phyloP scores from a whole-genome alignment of 2,329 filamentous ascomycete species.

The Fusarium sp. region DNA sequence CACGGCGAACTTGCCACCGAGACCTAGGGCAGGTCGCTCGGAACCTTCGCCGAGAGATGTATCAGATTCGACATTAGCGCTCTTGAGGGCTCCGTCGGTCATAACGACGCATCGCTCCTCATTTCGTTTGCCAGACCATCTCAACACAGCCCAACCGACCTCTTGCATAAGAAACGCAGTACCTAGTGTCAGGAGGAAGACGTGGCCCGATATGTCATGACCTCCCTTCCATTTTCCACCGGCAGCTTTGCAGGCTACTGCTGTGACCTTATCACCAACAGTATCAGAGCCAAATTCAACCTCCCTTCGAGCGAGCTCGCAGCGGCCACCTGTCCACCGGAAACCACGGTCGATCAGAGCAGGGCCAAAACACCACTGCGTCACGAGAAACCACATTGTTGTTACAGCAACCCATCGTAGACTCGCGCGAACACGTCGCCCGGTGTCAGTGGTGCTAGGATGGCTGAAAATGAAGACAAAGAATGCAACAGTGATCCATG shows the following conservation, averaged over 20 bases:
- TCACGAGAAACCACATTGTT: slow-evolving; percentile 82
- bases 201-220: slow-evolving; percentile 95
- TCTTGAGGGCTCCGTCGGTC: slow-evolving; percentile 72
- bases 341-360: slow-evolving; percentile 91
- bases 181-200: slow-evolving; percentile 89
- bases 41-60: slow-evolving; percentile 37
- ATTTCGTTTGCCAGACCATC: slow-evolving; percentile 53
- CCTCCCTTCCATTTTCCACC: slow-evolving; percentile 92
- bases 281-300: slow-evolving; percentile 58
- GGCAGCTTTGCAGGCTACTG: slow-evolving; percentile 81
- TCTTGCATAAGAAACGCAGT: slow-evolving; percentile 86
- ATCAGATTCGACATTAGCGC: slow-evolving; percentile 61
- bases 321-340: slow-evolving; percentile 86
- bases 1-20: slow-evolving; percentile 66
- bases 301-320: slow-evolving; percentile 68
- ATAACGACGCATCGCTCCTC: slow-evolving; percentile 76
- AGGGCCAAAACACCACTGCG: slow-evolving; percentile 97
- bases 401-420: slow-evolving; percentile 80
- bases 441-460: slow-evolving; percentile 57
- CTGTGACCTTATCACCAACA: slow-evolving; percentile 70
- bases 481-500: slow-evolving; percentile 85
- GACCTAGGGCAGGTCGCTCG: slow-evolving; percentile 50
- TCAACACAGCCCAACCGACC: slow-evolving; percentile 68
- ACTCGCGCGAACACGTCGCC: slow-evolving; percentile 63
- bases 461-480: slow-evolving; percentile 75